These are phyloP conservation scores for Cucumis hystrix DNA, from an alignment of 306 rosid species.

Conservation along the genomic window DNA sequence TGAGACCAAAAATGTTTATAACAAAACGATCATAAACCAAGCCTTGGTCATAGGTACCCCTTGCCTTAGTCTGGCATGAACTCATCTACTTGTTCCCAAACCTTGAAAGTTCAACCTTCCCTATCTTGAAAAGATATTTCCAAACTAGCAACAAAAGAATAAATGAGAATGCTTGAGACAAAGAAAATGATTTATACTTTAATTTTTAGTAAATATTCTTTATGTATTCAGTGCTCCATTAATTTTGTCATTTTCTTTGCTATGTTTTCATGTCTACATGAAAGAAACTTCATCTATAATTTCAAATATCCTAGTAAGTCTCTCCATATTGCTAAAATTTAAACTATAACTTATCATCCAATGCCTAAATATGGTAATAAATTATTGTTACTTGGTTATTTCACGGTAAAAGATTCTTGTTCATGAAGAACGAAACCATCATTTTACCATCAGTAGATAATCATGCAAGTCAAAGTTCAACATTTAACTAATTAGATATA, in stretches of 20 bases:
- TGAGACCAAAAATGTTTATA: too few species aligned
- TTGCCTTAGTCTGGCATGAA: conserved; percentile 42
- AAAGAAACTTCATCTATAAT: background rate
- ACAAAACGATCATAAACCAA: too few species aligned
- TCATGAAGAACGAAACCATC: background rate
- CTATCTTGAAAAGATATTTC: background rate
- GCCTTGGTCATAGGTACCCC: too few species aligned
- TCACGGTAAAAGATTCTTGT: background rate
- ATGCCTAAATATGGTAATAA: background rate
- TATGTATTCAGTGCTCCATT: background rate
- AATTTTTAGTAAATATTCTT: background rate
- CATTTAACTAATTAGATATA: background rate
- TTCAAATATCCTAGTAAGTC: background rate
- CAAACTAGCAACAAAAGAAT: background rate
- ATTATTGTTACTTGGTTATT: background rate
- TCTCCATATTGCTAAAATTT: background rate
- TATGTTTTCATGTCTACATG: background rate
- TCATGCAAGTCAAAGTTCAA: background rate
- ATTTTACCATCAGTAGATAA: background rate
- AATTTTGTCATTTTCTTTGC: background rate
- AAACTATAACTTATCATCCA: background rate
- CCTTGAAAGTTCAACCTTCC: conserved; percentile 28
- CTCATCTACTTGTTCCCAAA: conserved; percentile 93
- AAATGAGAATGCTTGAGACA: background rate
- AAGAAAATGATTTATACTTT: background rate